These are phyloP conservation scores for Crotalaria pallida DNA, from an alignment of 306 rosid genomes.

Conservation along the genomic window DNA sequence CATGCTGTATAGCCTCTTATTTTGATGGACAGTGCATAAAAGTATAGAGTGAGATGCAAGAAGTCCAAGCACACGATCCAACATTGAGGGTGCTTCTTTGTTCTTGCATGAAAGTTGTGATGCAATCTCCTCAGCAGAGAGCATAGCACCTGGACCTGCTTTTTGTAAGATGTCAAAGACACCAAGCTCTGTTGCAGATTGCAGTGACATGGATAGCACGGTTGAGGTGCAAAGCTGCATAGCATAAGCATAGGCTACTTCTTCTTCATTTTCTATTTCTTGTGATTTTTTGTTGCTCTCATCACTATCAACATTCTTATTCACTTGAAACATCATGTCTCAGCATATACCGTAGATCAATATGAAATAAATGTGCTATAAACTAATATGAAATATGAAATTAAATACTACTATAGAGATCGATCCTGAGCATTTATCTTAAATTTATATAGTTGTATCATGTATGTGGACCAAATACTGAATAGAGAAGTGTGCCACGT, in stretches of 20 bases:
- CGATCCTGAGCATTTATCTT: too few species aligned
- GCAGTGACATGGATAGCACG: conserved; percentile 34
- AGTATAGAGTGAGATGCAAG: conserved; percentile 40
- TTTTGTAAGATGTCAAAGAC: conserved; percentile 44
- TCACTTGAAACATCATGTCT: too few species aligned
- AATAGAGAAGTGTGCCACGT: too few species aligned
- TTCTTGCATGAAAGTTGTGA: conserved; percentile 28
- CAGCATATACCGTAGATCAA: too few species aligned
- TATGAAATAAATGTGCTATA: too few species aligned
- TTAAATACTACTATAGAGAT: too few species aligned
- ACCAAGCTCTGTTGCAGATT: conserved; percentile 35
- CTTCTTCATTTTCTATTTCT: conserved; percentile 27
- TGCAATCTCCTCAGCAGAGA: conserved; percentile 42
- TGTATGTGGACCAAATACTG: too few species aligned
- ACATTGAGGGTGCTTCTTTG: conserved; percentile 35
- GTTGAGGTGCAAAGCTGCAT: conserved; percentile 12
- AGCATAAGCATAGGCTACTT: conserved; percentile 38
- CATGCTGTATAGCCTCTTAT: conserved; percentile 32
- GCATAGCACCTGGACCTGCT: conserved; percentile 23
- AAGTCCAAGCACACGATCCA: conserved; percentile 52
- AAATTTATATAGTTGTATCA: too few species aligned
- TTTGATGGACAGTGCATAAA: neutral
- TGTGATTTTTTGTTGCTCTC: neutral
- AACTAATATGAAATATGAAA: too few species aligned
- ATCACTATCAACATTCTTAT: neutral